Evolutionary conservation across 257 asterid genomes (phyloP).

Genomic region (Fraxinus americana): DNA sequence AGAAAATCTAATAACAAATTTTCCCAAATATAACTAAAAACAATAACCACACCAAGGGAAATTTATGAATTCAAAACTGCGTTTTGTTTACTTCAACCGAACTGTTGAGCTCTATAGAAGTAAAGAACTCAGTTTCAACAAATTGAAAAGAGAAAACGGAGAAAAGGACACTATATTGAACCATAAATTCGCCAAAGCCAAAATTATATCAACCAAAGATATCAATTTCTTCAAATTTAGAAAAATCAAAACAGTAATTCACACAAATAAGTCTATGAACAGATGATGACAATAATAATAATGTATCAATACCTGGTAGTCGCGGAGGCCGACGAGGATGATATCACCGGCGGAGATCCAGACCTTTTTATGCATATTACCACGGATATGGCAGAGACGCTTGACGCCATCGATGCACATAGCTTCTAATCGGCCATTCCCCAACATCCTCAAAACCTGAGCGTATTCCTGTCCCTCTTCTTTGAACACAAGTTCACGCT

Average conservation of each 20-base stretch:
- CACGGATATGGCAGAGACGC: slow-evolving; percentile 95
- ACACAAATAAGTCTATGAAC: neutral
- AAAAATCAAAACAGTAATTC: neutral
- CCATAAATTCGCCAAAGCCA: too few species aligned
- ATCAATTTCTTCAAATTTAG: neutral
- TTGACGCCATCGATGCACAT: slow-evolving; percentile 78
- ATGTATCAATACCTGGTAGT: slow-evolving; percentile 56
- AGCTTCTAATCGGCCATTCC: slow-evolving; percentile 89
- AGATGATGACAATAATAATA: too few species aligned
- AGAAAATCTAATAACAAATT: neutral
- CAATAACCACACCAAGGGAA: neutral
- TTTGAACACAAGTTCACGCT: slow-evolving; percentile 85
- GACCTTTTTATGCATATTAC: slow-evolving; percentile 92
- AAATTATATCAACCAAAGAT: neutral
- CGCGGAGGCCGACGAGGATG: slow-evolving; percentile 93
- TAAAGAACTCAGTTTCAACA: neutral
- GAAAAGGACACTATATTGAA: neutral
- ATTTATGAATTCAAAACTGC: neutral
- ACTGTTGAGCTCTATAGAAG: neutral
- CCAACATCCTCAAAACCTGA: slow-evolving; percentile 89
- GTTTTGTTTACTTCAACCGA: neutral
- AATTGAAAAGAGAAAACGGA: neutral
- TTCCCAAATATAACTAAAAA: neutral
- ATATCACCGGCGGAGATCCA: slow-evolving; percentile 97
- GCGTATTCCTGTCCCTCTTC: slow-evolving; percentile 95